These are phyloP conservation scores for Trichosanthes cucumerina DNA, from an alignment of 306 rosid genomes.

Conservation along the genomic window DNA sequence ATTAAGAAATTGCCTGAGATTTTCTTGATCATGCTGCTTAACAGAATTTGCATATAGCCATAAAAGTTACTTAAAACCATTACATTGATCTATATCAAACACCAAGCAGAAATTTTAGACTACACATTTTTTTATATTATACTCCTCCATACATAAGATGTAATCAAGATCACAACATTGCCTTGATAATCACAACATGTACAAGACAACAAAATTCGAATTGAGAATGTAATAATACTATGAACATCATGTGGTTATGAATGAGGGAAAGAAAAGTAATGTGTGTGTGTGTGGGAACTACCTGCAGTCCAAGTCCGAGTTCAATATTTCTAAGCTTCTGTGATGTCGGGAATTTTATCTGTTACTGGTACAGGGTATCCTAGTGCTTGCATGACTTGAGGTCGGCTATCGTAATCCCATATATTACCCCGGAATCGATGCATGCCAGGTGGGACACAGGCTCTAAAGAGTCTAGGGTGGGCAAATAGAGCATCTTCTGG, in stretches of 20 bases:
- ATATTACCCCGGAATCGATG: slow-evolving; percentile 90
- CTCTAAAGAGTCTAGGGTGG: slow-evolving; percentile 90
- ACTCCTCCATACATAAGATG: neutral
- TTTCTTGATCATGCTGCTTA: neutral
- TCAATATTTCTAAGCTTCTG: slow-evolving; percentile 73
- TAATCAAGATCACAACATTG: neutral
- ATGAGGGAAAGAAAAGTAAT: slow-evolving; percentile 1
- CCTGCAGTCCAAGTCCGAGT: slow-evolving; percentile 98
- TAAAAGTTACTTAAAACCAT: neutral
- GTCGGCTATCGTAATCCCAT: slow-evolving; percentile 84
- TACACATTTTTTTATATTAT: neutral
- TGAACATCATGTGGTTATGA: neutral
- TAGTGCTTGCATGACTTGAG: slow-evolving; percentile 54
- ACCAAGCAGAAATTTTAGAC: neutral
- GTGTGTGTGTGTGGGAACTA: slow-evolving; percentile 19
- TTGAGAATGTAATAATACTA: neutral
- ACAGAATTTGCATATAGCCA: neutral
- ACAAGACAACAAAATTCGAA: neutral
- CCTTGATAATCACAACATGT: neutral
- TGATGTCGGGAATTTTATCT: slow-evolving; percentile 68
- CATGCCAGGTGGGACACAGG: slow-evolving; percentile 96
- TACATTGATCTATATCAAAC: neutral
- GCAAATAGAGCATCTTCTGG: slow-evolving; percentile 95
- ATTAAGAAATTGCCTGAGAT: slow-evolving; percentile 8
- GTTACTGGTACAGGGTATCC: slow-evolving; percentile 61